These are phyloP conservation scores for Daldinia sp. DNA, from an alignment of 2,329 filamentous ascomycete species.

Conservation along the genomic window DNA sequence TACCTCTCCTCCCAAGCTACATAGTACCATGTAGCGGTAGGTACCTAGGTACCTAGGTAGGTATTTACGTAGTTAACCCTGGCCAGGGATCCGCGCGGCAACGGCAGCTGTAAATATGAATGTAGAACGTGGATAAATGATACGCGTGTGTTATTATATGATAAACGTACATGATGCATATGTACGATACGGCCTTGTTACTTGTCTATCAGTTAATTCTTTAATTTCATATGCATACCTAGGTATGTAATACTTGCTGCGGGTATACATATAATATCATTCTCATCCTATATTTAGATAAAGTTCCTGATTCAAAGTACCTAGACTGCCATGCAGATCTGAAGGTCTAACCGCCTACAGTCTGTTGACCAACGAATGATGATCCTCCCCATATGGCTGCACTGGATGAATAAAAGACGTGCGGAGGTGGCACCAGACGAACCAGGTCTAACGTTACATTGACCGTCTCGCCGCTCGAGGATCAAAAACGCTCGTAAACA, in stretches of 20 bases:
- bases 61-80: too few relatives aligned
- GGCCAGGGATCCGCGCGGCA: neutral
- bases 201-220: neutral
- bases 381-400: slow-evolving; percentile 1
- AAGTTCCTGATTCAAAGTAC: neutral
- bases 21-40: too few relatives aligned
- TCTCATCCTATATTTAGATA: slow-evolving; percentile 18
- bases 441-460: neutral
- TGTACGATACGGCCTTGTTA: neutral
- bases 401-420: neutral
- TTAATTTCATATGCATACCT: neutral
- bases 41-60: neutral
- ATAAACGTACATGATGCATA: too few relatives aligned
- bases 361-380: neutral
- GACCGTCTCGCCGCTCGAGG: neutral
- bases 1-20: too few relatives aligned
- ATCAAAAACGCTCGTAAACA: neutral
- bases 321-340: neutral
- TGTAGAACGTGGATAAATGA: neutral
- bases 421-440: neutral
- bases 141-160: neutral
- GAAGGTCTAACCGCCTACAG: neutral
- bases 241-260: too few relatives aligned
- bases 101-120: neutral
- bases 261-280: neutral